phyloP scores from a whole-genome alignment of 2,329 filamentous ascomycete species.

The Fusarium nelsonii region DNA sequence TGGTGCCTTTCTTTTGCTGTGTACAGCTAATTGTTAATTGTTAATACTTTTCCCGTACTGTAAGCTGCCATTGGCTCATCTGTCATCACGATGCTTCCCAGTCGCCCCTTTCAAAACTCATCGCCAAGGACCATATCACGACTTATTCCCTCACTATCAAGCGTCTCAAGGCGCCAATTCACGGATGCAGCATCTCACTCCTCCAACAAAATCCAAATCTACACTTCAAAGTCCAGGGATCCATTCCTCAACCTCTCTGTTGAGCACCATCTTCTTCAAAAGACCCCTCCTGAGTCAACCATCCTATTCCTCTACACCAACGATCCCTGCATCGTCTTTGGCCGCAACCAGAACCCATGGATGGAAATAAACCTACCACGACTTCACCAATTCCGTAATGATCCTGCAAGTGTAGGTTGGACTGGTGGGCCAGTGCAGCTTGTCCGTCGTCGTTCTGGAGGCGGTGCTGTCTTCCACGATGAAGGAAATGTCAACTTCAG shows the following conservation, averaged over 20 bases:
- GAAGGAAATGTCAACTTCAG: conserved; percentile 94
- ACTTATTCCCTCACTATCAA: conserved; percentile 17
- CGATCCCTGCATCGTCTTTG: conserved; percentile 87
- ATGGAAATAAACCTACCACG: conserved; percentile 82
- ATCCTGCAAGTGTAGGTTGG: conserved; percentile 44
- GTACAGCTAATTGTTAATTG: not conserved
- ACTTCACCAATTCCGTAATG: conserved; percentile 56
- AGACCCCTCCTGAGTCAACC: conserved; percentile 76
- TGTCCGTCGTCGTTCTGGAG: conserved; percentile 87
- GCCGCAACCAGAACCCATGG: conserved; percentile 98
- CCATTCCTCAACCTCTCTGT: conserved; percentile 94
- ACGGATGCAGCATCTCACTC: conserved; percentile 57
- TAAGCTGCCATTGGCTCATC: conserved; percentile 2
- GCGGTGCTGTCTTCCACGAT: conserved; percentile 95
- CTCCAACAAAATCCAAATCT: conserved; percentile 72
- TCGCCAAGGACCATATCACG: conserved; percentile 15
- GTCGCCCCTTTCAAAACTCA: conserved; percentile 19
- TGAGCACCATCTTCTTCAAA: conserved; percentile 88
- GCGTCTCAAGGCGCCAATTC: conserved; percentile 49
- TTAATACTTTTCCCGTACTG: not conserved
- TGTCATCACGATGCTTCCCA: conserved; percentile 26
- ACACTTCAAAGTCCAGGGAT: conserved; percentile 75
- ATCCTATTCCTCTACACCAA: conserved; percentile 92
- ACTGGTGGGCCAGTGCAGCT: conserved; percentile 62
- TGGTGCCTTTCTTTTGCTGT: not conserved